Conservation (phyloP, 2,329 filamentous ascomycete species). For the Eutypa lata region DNA sequence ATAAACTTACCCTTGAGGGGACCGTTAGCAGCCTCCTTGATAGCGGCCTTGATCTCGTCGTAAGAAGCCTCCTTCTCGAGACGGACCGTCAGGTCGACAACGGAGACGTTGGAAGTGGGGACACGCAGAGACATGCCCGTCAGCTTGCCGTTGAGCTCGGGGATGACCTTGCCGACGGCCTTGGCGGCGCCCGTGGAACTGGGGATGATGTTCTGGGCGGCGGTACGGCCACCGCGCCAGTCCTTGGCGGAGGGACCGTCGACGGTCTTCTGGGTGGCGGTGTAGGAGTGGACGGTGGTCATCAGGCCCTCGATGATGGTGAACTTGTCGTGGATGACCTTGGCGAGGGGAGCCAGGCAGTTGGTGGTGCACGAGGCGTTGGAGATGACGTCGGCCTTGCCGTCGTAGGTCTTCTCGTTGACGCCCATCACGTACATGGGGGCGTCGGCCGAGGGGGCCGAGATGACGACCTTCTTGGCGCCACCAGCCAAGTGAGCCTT, state of each 20-base stretch:
- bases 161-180: conserved; percentile 99
- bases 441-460: conserved; percentile 87
- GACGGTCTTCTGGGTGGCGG: conserved; percentile 98
- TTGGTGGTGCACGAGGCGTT: conserved; percentile 99
- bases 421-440: conserved; percentile 99
- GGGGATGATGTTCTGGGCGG: conserved; percentile 99
- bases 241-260: conserved; percentile 98
- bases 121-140: conserved; percentile 99
- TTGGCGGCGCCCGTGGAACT: conserved; percentile 99
- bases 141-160: conserved; percentile 96
- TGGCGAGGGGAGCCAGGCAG: conserved; percentile 98
- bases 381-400: conserved; percentile 89
- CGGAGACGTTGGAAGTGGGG: conserved; percentile 96
- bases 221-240: conserved; percentile 98
- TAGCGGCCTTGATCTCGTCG: conserved; percentile 86
- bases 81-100: conserved; percentile 94
- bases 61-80: conserved; percentile 86
- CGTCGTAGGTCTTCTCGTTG: conserved; percentile 92
- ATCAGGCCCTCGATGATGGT: conserved; percentile 97
- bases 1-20: conserved; percentile 74
- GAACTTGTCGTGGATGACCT: conserved; percentile 99
- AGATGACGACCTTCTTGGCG: conserved; percentile 97
- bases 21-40: conserved; percentile 85
- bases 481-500: conserved; percentile 90
- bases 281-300: conserved; percentile 99